phyloP scores from a whole-genome alignment of 805 yeast genomes.

The Hanseniaspora singularis region DNA sequence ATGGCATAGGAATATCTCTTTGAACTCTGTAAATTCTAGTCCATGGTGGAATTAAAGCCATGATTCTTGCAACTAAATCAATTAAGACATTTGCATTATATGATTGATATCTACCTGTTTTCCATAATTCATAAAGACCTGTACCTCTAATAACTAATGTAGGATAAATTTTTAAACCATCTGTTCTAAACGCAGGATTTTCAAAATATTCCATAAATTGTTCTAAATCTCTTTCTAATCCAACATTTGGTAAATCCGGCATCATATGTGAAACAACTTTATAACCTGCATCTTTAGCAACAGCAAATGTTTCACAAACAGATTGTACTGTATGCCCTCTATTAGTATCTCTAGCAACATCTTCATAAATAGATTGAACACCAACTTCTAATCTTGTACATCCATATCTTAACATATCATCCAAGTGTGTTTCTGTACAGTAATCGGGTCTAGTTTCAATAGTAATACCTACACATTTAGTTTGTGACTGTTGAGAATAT shows the following conservation, averaged over 20 bases:
- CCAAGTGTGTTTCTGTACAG: conserved; percentile 88
- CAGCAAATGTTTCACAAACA: conserved; percentile 88
- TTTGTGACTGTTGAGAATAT: conserved; percentile 84
- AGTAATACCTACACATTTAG: conserved; percentile 96
- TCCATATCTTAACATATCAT: conserved; percentile 92
- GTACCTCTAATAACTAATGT: conserved; percentile 95
- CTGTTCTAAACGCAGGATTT: conserved; percentile 92
- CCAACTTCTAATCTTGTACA: conserved; percentile 96
- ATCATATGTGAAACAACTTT: conserved; percentile 98
- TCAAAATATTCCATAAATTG: conserved; percentile 95
- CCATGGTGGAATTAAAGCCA: conserved; percentile 98
- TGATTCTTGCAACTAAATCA: conserved; percentile 86
- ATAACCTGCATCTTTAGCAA: conserved; percentile 97
- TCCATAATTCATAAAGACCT: conserved; percentile 94
- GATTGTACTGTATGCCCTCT: conserved; percentile 96
- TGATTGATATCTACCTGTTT: conserved; percentile 84
- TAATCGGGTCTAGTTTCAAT: conserved; percentile 98
- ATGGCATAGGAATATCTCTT: conserved; percentile 98
- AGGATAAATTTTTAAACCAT: conserved; percentile 90
- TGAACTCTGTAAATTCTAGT: conserved; percentile 96
- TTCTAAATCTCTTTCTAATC: conserved; percentile 94
- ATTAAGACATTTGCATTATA: conserved; percentile 89
- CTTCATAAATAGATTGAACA: conserved; percentile 93
- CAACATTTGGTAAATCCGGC: conserved; percentile 98
- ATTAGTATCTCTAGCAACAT: conserved; percentile 95